Base-by-base conservation (phyloP, 108 stramenopile genomes). In the Nitzschia sp. region DNA sequence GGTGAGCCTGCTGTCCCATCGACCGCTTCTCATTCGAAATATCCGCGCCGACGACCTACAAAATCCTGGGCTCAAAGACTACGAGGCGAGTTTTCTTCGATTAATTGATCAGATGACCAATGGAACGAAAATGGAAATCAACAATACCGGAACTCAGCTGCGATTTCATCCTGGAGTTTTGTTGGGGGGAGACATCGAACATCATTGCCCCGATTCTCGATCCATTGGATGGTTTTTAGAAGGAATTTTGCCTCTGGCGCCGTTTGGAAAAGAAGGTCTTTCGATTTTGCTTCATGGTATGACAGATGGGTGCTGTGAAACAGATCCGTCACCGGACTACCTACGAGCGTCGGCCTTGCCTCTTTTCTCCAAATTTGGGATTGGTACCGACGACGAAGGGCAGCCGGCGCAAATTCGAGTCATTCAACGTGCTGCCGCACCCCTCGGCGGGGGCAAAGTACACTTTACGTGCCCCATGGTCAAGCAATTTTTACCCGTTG, bases 141-240 rank as follows among this genome's bases (percentile, higher is more conserved):
- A 99, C 73, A 88, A 88, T 36, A 99, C 99, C 0, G 99, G 99
- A 25, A 98, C 99, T 23, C 89, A 89, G 62, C 71, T 99, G 3
- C 71, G 92, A 47, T 97, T 97, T 60, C 71, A 72, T 29, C 99
- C 99, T 6, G 99, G 99, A 27, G 80, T 96, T 33, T 60, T 99
- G 64, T 45, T 87, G 53, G 98, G 98, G 9, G 99, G 99, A 22
- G 69, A 77, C 2, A 61, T 95, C 4, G 76, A 83, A 44, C 98
- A 99, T 78, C 85, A 89, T 45, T 98, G 98, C 81, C 75, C 89
- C 22, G 54, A 78, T 22, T 65, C 79, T 36, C 64, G 89, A 66
- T 80, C 85, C 52, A 82, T 98, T 36, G 97, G 97, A 16, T 99
- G 97, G 97, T 99, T 96, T 66, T 65, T 99, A 36, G 97, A 99